phyloP scores from a whole-genome alignment of 306 rosid genomes.

The Bauhinia variegata region DNA sequence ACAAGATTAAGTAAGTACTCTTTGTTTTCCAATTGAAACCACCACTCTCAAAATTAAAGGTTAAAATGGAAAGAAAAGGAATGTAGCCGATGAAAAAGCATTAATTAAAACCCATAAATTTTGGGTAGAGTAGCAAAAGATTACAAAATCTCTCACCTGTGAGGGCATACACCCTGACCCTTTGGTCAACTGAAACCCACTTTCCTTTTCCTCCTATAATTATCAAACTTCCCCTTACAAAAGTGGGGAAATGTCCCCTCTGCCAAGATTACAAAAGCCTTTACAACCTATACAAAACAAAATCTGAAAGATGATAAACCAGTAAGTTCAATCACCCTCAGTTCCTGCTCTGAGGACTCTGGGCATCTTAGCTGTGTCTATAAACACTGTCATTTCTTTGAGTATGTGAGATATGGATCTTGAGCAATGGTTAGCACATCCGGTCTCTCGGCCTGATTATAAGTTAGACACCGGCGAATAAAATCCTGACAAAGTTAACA shows the following conservation, averaged over 20 bases:
- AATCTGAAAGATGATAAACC: constrained; percentile 37
- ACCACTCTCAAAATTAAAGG: too few relatives aligned
- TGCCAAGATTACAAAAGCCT: constrained; percentile 41
- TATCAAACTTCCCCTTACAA: constrained; percentile 26
- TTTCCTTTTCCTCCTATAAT: constrained; percentile 10
- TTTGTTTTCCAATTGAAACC: too few relatives aligned
- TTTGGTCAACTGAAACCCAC: constrained; percentile 32
- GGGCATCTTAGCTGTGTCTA: constrained; percentile 30
- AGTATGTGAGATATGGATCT: constrained; percentile 85
- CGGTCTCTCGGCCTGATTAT: constrained; percentile 91
- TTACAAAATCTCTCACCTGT: constrained; percentile 18
- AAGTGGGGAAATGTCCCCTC: constrained; percentile 28
- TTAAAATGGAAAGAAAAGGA: not conserved
- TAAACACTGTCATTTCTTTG: constrained; percentile 59
- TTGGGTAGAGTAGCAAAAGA: constrained; percentile 28
- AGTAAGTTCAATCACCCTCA: constrained; percentile 31
- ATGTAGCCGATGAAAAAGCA: constrained; percentile 26
- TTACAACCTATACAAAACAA: constrained; percentile 70
- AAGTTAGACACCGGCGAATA: constrained; percentile 84
- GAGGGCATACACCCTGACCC: constrained; percentile 39
- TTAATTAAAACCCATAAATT: constrained; percentile 18
- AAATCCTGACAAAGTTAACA: constrained; percentile 61
- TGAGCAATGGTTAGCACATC: constrained; percentile 87
- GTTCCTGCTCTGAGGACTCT: constrained; percentile 20
- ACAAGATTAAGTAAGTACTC: too few relatives aligned